These are phyloP conservation scores for Davidsoniella eucalypti DNA, from an alignment of 2,329 filamentous ascomycete species.

Conservation along the genomic window DNA sequence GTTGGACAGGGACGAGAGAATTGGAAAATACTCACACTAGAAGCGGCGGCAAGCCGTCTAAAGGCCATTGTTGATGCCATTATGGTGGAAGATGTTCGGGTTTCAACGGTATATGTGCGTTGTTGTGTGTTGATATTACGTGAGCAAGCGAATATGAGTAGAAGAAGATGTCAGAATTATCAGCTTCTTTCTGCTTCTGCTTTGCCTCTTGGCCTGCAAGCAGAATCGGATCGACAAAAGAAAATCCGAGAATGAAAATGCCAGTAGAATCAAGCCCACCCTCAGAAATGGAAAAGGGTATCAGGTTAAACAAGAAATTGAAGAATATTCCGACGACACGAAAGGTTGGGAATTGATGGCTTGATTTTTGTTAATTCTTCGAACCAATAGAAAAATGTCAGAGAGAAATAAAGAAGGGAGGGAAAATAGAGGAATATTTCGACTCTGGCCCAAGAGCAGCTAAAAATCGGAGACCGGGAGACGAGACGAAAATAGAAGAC, in stretches of 20 bases:
- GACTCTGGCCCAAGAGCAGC: no score
- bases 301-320: no score
- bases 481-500: background rate
- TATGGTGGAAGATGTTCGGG: background rate
- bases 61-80: conserved; percentile 50
- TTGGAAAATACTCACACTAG: conserved; percentile 32
- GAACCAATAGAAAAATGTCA: background rate
- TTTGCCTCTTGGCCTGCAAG: background rate
- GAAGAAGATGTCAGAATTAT: background rate
- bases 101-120: background rate
- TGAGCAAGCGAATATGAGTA: no score
- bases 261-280: no score
- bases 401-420: conserved; percentile 6
- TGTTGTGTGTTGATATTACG: no score
- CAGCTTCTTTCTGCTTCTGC: background rate
- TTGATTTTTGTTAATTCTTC: conserved; percentile 6
- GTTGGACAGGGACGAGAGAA: conserved; percentile 4
- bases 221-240: background rate
- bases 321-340: no score
- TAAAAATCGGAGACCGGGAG: conserved; percentile 1
- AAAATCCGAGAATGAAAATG: no score
- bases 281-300: no score
- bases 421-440: background rate
- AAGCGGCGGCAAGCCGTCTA: conserved; percentile 40
- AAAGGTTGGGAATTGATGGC: background rate